Percentiles rank a stretch among this genome's conserved stretches.
Evolutionary conservation across 345 rosid species (phyloP).

Genomic region (Euphorbia tirucalli): DNA sequence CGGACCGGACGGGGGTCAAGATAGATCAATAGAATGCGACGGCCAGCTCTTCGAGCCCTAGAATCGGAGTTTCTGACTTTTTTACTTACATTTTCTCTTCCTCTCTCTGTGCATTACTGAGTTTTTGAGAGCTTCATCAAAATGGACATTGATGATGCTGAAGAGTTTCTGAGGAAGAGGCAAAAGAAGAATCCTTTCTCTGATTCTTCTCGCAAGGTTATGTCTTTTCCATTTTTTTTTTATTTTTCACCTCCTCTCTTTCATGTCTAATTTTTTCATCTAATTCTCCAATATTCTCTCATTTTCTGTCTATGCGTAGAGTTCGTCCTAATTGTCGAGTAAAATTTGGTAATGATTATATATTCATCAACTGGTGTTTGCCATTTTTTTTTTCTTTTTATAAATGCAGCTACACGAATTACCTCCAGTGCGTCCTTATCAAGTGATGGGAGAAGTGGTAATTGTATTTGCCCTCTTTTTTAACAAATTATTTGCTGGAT

Average conservation of each 20-base stretch:
- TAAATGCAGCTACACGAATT: constrained; percentile 21
- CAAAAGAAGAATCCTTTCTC: constrained; percentile 23
- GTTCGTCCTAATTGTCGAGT: background rate
- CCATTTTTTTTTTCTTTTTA: background rate
- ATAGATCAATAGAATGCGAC: background rate
- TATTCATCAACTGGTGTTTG: background rate
- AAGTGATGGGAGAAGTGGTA: constrained; percentile 54
- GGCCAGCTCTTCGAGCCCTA: background rate
- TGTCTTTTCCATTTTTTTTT: background rate
- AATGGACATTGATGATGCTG: constrained; percentile 40
- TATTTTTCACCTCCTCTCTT: background rate
- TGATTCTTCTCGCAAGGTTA: constrained; percentile 28
- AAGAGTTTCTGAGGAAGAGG: constrained; percentile 35
- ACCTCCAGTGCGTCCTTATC: constrained; percentile 10
- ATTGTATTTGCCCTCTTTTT: background rate
- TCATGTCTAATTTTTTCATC: background rate
- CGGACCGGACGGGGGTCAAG: background rate
- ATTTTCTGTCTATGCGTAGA: background rate
- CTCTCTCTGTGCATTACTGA: background rate
- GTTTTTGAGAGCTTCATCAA: background rate
- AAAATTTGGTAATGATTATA: background rate
- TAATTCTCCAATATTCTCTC: background rate
- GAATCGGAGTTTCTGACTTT: background rate
- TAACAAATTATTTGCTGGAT: background rate
- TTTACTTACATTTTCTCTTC: too few relatives aligned